Evolutionary conservation across 2,329 filamentous ascomycete genomes (phyloP).

Genomic region (Phaeosphaeriaceae sp.): DNA sequence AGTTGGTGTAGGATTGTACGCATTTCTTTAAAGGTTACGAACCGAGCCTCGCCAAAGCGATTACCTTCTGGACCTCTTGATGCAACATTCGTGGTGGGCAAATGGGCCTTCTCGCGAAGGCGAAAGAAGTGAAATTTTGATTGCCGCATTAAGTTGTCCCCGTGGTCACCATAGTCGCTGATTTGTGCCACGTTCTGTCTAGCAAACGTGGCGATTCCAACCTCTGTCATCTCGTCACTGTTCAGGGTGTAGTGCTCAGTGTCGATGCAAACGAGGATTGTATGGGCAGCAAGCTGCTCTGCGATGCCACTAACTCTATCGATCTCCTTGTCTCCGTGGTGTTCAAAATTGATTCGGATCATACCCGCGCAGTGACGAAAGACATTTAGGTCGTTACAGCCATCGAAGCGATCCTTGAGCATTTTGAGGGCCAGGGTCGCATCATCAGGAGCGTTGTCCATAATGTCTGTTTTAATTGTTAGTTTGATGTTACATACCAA

Average conservation of each 20-base stretch:
- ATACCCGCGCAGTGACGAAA: conserved; percentile 11
- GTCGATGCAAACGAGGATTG: conserved; percentile 28
- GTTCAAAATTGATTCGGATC: not conserved
- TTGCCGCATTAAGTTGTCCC: conserved; percentile 22
- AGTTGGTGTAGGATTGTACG: conserved; percentile 15
- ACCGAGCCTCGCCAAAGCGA: conserved; percentile 28
- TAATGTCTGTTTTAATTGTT: not conserved
- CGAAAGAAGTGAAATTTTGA: conserved; percentile 31
- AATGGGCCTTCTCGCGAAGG: conserved; percentile 24
- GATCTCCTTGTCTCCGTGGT: not conserved
- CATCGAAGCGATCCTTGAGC: conserved; percentile 1
- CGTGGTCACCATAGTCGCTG: conserved; percentile 16
- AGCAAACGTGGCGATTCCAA: conserved; percentile 24
- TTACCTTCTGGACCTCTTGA: conserved; percentile 22
- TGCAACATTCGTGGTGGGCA: conserved; percentile 11
- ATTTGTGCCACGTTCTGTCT: conserved; percentile 6
- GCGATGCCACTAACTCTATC: not conserved
- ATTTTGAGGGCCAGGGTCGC: not conserved
- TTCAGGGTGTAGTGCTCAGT: conserved; percentile 31
- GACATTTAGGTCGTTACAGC: conserved; percentile 10
- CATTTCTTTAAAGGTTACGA: conserved; percentile 18
- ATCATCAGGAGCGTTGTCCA: not conserved
- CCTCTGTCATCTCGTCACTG: conserved; percentile 27
- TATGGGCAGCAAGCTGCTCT: conserved; percentile 13
- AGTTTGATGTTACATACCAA: not conserved